Base-by-base conservation (phyloP, 257 asterid genomes). In the Cynanchum wilfordii region DNA sequence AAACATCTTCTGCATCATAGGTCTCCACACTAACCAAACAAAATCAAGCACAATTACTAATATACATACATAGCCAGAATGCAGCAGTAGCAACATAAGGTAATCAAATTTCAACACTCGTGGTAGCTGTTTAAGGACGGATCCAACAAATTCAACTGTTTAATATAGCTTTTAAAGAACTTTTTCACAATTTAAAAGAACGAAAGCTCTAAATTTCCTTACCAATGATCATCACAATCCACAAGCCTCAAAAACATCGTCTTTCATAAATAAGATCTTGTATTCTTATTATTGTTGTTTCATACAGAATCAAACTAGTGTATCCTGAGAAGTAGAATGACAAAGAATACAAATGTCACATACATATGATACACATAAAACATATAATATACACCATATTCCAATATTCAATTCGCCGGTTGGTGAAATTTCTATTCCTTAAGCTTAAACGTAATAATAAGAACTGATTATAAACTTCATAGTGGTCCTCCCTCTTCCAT, bases 341-440 rank as follows among this genome's bases (percentile, higher is more conserved):
- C 16, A 50, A 16, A 52, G 36, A 11, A 40, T 36, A 30, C 25
- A 51, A 70, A 4, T 29, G 13, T 1, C 17, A n/a, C 36, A 33
- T 33, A 55, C n/a, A 50, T 7, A 12, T 16, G 22, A 20, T 38
- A 70, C 20, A 38, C 40, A 45, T 25, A 65, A 51, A 47, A 67
- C 20, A 10, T 42, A 24, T 42, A 17, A 40, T 29, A 40, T 40
- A 27, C 29, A 27, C 29, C 38, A 40, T 44, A 44, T 29, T 57
- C 51, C 25, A 20, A n/a, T 52, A 19, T 44, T 30, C 55, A 68
- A n/a, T 10, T 19, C 24, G 4, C 5, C 16, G 24, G 55, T 30
- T 57, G 74, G 79, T 58, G 38, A 59, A 73, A 56, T 58, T 75
- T 10, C 47, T 42, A 10, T 56, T 55, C 25, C 69, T 42, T 16